Percentiles rank a stretch among this genome's conserved stretches.
Evolutionary conservation across 2,329 filamentous ascomycete genomes (phyloP).

Genomic region (Ophiostoma sp.): DNA sequence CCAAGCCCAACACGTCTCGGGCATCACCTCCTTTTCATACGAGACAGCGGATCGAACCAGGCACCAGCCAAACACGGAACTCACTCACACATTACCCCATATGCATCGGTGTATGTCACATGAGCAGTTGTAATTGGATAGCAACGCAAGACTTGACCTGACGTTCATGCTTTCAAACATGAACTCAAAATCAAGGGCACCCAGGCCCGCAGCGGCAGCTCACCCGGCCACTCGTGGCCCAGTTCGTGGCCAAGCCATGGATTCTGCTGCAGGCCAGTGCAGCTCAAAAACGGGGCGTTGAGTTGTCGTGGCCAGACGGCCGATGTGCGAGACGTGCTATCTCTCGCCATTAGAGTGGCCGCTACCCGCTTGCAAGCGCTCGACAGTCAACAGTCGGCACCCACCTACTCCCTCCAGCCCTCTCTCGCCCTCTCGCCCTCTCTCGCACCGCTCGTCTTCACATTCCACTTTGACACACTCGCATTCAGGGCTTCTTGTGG

Average conservation of each 20-base stretch:
- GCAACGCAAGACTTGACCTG: no score
- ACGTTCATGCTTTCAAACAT: no score
- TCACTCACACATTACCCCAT: no score
- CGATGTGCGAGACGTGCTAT: neutral
- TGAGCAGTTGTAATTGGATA: no score
- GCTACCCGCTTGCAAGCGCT: neutral
- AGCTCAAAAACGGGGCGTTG: conserved; percentile 6
- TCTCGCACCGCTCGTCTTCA: neutral
- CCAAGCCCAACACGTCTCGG: conserved; percentile 6
- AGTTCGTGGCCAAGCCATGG: conserved; percentile 5
- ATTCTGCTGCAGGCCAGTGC: neutral
- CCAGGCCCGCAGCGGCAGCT: conserved; percentile 4
- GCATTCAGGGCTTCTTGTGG: neutral
- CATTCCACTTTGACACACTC: neutral
- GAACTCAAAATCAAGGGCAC: neutral
- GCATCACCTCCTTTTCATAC: conserved; percentile 3
- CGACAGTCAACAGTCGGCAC: neutral
- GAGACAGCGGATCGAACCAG: neutral
- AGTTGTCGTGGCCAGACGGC: neutral
- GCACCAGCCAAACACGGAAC: neutral
- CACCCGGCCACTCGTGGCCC: conserved; percentile 4
- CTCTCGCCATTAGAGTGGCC: neutral
- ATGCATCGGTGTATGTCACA: no score
- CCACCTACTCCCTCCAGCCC: neutral
- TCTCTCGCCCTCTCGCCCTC: neutral